These are phyloP conservation scores for Inonotus obliquus DNA, from an alignment of 1,284 basidiomycete species.

Conservation along the genomic window DNA sequence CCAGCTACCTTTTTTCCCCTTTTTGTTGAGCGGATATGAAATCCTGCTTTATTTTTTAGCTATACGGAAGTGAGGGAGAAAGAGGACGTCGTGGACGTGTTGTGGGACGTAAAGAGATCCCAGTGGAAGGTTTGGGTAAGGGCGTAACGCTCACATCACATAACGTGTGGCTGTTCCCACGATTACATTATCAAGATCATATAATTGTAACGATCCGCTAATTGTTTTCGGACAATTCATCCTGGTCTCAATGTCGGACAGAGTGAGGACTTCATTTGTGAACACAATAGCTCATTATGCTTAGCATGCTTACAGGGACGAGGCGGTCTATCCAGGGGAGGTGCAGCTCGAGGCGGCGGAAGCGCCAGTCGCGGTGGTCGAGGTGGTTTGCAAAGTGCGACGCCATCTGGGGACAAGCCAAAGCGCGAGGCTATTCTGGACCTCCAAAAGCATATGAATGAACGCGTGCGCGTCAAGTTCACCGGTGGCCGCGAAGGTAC, in stretches of 20 bases:
- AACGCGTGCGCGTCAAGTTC: constrained; percentile 93
- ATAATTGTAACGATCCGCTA: not conserved
- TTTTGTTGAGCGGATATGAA: not conserved
- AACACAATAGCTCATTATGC: not conserved
- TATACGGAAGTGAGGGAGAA: not conserved
- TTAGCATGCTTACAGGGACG: constrained; percentile 39
- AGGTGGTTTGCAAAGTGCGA: constrained; percentile 38
- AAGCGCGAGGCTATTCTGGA: constrained; percentile 96
- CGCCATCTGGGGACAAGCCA: constrained; percentile 73
- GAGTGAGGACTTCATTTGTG: constrained; percentile 24
- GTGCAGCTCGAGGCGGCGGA: constrained; percentile 30
- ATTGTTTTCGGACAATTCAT: not conserved
- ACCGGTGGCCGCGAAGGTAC: constrained; percentile 92
- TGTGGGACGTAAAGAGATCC: constrained; percentile 2
- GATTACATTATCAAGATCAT: not conserved
- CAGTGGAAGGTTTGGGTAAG: constrained; percentile 5
- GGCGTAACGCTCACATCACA: constrained; percentile 4
- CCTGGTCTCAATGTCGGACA: constrained; percentile 32
- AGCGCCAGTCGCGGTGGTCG: constrained; percentile 38
- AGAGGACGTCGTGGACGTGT: constrained; percentile 10
- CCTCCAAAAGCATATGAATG: constrained; percentile 90
- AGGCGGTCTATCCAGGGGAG: constrained; percentile 39
- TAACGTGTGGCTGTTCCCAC: not conserved
- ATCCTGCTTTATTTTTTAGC: not conserved
- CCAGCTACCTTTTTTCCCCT: constrained; percentile 19